phyloP scores from a whole-genome alignment of 139 green algal species.

The Coccomyxa sp. region DNA sequence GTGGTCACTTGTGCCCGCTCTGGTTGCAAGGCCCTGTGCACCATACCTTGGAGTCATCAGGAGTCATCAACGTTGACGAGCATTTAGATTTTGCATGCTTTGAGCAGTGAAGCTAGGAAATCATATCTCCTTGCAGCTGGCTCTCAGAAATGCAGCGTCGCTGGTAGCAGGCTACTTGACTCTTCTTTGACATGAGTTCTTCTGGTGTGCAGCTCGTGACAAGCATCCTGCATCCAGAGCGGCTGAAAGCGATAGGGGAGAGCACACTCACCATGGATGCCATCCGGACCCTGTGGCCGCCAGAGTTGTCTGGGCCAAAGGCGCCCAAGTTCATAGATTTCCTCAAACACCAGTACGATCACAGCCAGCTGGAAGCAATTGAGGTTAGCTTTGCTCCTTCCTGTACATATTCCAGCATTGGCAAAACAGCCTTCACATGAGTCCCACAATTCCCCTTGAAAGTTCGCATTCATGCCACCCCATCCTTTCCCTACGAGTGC shows the following conservation, averaged over 20 bases:
- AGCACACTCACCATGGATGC: conserved; percentile 13
- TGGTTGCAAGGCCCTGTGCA: no score
- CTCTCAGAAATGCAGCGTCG: no score
- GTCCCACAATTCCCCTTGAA: background rate
- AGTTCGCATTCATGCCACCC: no score
- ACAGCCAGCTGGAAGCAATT: conserved; percentile 63
- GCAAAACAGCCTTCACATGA: background rate
- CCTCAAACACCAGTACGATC: conserved; percentile 55
- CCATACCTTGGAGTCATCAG: no score
- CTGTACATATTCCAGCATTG: background rate
- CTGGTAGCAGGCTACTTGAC: no score
- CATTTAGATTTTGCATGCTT: background rate
- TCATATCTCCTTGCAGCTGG: background rate
- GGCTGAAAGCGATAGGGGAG: conserved; percentile 19
- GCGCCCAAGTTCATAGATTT: conserved; percentile 29
- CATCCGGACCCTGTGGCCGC: conserved; percentile 40
- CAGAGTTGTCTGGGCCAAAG: conserved; percentile 14
- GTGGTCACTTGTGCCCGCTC: no score
- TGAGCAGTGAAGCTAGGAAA: background rate
- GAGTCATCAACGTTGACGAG: background rate
- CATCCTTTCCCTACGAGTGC: background rate
- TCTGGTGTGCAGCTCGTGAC: background rate
- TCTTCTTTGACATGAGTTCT: no score
- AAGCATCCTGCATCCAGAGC: conserved; percentile 28
- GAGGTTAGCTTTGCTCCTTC: conserved; percentile 30